Base-by-base conservation (phyloP, 441 rosid genomes). In the Raphanus hybrid region DNA sequence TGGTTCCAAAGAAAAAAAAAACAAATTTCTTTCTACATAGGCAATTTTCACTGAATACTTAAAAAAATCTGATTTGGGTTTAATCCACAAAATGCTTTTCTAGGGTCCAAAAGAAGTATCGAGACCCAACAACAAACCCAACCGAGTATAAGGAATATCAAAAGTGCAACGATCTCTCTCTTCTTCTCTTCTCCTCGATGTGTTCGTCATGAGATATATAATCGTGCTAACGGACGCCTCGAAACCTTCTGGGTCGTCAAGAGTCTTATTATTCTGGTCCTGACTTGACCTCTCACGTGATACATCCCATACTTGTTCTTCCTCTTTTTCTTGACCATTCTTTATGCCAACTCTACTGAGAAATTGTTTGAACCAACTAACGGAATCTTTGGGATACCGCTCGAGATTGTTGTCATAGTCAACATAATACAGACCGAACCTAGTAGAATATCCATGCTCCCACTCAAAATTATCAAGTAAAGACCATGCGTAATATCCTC, bases 341-440 rank as follows among this genome's bases (percentile, higher is more conserved):
- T 64, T 45, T 23, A 37, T 18, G 3, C 52, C 74, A 2, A 12
- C 18, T 50, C 66, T 82, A 48, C 32, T 35, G 15, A 89, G 85
- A 68, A 89, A 86, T 8, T 54, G 83, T 18, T 82, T 83, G 76
- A 83, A 83, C 80, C 82, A 83, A 1, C 41, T 29, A n/a, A 77
- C 84, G 1, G 86, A 83, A 29, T 72, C 58, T 69, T 83, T 83
- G 3, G 84, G 82, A 62, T 68, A 68, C 50, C 86, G 75, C 37
- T 80, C 76, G 37, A 77, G 75, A 16, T 71, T 75, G 27, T 80
- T 55, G 6, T 79, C 52, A 71, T 62, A 81, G 61, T 83, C 86
- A 9, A 83, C 74, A 35, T 78, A 81, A 15, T 77, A 78, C 2
- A 83, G 29, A 29, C 86, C 86, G 27, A 78, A 83, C 23, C 84